Base-by-base conservation (phyloP, 1,139 yeast genomes). In the Debaryomycetaceae sp. region DNA sequence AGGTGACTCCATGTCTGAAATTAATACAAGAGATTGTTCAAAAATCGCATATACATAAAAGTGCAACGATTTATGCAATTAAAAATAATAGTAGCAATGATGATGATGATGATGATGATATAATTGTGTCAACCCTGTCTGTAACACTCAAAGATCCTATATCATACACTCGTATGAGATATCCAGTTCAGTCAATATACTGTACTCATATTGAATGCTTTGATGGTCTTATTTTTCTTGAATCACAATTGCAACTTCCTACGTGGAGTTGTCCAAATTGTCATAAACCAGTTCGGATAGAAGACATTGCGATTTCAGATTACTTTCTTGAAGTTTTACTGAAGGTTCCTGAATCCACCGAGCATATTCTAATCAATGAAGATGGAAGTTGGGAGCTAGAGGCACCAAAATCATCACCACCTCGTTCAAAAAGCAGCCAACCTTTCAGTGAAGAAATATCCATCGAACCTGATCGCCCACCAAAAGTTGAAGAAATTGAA, bases 161-260 rank as follows among this genome's bases (percentile, higher is more conserved):
- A 11, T 75, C 87, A 1, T 79, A 75, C 48, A 68, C 75, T n/a
- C 66, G 81, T 44, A 78, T 85, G 73, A 65, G 67, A 41, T 62
- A 70, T 43, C 92, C 94, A 0, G 76, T 74, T 2, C 77, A 79
- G 49, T 76, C 87, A 2, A 62, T 70, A 0, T 67, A 62, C 41
- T 85, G 92, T 58, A 65, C 73, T 31, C 94, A 85, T 56, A 59
- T 81, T n/a, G 83, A 79, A 50, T 84, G 92, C 51, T 84, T 84
- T 59, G 94, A 85, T 59, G 83, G 81, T 0, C 56, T 67, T 19
- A 75, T 81, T 38, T 85, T 73, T 52, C 52, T 85, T 11, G 72
- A 75, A 43, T 67, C 82, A 24, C 92, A 84, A 52, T 64, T 68
- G 36, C 83, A 79, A 50, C 65, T 78, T 1, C 81, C 89, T 0